phyloP scores from a whole-genome alignment of 2,329 filamentous ascomycete species.

The Sporothrix protearum region DNA sequence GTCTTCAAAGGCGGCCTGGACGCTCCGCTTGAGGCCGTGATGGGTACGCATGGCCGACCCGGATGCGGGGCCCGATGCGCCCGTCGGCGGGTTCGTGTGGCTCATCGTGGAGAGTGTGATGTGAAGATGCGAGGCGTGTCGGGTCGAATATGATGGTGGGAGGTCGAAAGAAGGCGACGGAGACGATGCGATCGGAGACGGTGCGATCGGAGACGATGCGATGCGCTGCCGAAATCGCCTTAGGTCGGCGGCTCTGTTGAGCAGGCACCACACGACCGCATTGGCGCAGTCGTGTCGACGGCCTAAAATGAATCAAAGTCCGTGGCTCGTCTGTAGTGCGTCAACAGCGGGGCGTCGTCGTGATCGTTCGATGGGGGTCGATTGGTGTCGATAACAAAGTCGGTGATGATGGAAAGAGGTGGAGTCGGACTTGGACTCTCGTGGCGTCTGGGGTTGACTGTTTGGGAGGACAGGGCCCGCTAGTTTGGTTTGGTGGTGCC shows the following conservation, averaged over 20 bases:
- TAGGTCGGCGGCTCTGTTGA: conserved; percentile 2
- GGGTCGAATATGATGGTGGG: background rate
- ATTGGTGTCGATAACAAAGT: too few relatives aligned
- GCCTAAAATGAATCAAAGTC: background rate
- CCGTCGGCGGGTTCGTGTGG: conserved; percentile 53
- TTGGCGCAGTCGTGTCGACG: background rate
- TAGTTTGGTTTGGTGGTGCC: background rate
- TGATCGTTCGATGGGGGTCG: background rate
- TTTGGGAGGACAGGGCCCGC: background rate
- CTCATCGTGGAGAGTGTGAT: conserved; percentile 42
- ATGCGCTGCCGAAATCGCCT: conserved; percentile 1
- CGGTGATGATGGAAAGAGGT: background rate
- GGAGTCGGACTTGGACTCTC: background rate
- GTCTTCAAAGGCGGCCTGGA: conserved; percentile 60
- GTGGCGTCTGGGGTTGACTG: background rate
- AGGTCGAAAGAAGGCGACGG: background rate
- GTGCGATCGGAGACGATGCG: background rate
- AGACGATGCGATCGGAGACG: background rate
- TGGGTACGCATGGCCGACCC: conserved; percentile 42
- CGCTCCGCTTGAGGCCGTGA: conserved; percentile 55
- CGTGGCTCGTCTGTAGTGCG: background rate
- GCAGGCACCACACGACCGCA: background rate
- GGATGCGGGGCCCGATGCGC: conserved; percentile 48
- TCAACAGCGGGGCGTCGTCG: background rate
- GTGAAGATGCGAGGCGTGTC: background rate